Conservation (phyloP, 2,329 filamentous ascomycete species). For the Alternaria dauci region DNA sequence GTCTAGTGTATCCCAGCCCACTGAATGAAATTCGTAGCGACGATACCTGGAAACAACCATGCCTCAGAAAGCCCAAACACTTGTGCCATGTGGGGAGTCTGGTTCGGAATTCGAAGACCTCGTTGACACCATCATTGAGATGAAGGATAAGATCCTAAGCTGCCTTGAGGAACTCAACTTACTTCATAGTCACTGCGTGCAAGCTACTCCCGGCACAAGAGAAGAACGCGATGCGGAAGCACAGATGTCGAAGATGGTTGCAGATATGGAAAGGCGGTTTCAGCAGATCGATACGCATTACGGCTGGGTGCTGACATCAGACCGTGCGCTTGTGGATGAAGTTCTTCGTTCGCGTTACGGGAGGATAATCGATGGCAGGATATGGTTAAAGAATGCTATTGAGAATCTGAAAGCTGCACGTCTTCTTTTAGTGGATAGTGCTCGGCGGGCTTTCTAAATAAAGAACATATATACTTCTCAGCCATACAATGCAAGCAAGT, state of each 20-base stretch:
- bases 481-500: no score
- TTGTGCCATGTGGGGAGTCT: background rate
- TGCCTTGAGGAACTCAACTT: background rate
- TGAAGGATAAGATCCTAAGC: background rate
- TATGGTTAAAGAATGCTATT: conserved; percentile 1
- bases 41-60: background rate
- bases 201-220: background rate
- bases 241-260: background rate
- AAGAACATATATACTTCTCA: background rate
- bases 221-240: background rate
- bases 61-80: background rate
- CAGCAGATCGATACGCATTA: conserved; percentile 13
- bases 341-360: background rate
- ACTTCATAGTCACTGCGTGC: background rate
- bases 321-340: background rate
- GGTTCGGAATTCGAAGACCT: background rate
- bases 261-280: background rate
- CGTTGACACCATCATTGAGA: background rate
- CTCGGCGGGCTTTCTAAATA: background rate
- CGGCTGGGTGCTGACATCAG: conserved; percentile 16
- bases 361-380: background rate
- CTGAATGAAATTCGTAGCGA: background rate
- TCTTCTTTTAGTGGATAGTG: background rate
- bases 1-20: background rate
- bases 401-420: background rate